Percentiles rank a stretch among this genome's conserved stretches.
These are phyloP conservation scores for Sherardia arvensis DNA, from an alignment of 257 asterid species.

Conservation along the genomic window DNA sequence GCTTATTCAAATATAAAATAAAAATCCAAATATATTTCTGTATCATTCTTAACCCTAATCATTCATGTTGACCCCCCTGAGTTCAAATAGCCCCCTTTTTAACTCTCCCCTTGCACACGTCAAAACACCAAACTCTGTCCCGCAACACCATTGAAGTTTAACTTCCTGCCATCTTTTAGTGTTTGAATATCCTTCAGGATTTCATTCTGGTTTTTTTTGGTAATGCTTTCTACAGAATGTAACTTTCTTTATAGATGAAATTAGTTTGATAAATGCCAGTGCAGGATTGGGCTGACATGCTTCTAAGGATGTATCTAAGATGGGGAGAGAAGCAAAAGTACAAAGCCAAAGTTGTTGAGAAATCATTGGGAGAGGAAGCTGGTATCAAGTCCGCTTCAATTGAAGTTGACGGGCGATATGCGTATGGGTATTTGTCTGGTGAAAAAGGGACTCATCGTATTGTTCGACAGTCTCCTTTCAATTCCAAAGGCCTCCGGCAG, in stretches of 20 bases:
- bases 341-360: constrained; percentile 83
- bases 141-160: background rate
- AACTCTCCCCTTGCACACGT: background rate
- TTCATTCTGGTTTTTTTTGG: background rate
- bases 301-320: constrained; percentile 93
- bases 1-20: too few relatives aligned
- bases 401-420: constrained; percentile 86
- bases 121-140: background rate
- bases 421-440: constrained; percentile 86
- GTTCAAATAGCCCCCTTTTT: background rate
- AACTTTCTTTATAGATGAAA: constrained; percentile 22
- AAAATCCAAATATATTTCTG: background rate
- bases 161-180: background rate
- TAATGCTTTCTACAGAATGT: background rate
- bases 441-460: constrained; percentile 98
- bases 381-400: constrained; percentile 88
- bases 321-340: constrained; percentile 92
- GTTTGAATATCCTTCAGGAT: background rate
- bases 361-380: constrained; percentile 93
- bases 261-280: constrained; percentile 67
- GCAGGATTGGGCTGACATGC: constrained; percentile 99
- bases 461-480: constrained; percentile 94
- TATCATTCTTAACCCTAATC: background rate
- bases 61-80: background rate
- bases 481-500: constrained; percentile 96